Percentiles rank a stretch among this genome's conserved stretches.
Conservation (phyloP, 129 eudicot genomes). For the Helianthus annuus region HanXRQr2.0-SUNRISE NC_035435.2:90055276-90055775, state of each 20-base stretch:
- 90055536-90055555: slow-evolving; percentile 78
- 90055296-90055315: slow-evolving; percentile 65
- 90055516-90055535: slow-evolving; percentile 66
- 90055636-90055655: slow-evolving; percentile 76
- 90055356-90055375: slow-evolving; percentile 44
- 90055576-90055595: slow-evolving; percentile 65
- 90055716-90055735: not conserved
- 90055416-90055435: slow-evolving; percentile 78
- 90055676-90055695: not conserved
- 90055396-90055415: slow-evolving; percentile 67
- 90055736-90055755: not conserved
- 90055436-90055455: slow-evolving; percentile 89
- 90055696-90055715: not conserved
- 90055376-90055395: slow-evolving; percentile 77
- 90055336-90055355: slow-evolving; percentile 58
- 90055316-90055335: slow-evolving; percentile 74
- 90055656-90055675: not conserved
- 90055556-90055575: slow-evolving; percentile 82
- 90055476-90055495: slow-evolving; percentile 85
- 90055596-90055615: slow-evolving; percentile 89
- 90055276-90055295: slow-evolving; percentile 66
- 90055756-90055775: not conserved
- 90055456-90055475: slow-evolving; percentile 81
- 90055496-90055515: slow-evolving; percentile 73
- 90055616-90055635: slow-evolving; percentile 97